A percentile compares a stretch with the other conserved stretches of the same genome.
These are phyloP conservation scores for Erodium maritimum DNA, from an alignment of 345 rosid genomes.

Conservation along the genomic window DNA sequence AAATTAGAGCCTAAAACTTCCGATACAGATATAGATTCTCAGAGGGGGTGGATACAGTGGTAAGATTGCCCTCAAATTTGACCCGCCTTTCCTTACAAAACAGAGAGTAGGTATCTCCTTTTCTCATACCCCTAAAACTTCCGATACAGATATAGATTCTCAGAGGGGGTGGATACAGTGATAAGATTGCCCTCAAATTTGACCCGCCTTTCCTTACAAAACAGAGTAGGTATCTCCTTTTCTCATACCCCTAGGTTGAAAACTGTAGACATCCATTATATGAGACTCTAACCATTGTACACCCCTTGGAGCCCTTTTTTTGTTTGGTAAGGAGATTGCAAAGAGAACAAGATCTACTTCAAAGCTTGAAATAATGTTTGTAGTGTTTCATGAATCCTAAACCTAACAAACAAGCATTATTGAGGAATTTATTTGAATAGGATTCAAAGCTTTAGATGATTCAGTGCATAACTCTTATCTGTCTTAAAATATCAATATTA, in stretches of 20 bases:
- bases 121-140: neutral
- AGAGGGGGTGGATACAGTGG: neutral
- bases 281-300: neutral
- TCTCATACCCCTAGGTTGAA: neutral
- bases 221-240: neutral
- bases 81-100: neutral
- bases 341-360: neutral
- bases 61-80: neutral
- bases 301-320: neutral
- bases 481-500: neutral
- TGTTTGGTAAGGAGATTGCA: neutral
- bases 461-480: neutral
- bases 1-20: too few species aligned
- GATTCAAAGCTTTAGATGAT: neutral
- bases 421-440: neutral
- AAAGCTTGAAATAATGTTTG: neutral
- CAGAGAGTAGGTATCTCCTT: neutral
- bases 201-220: neutral
- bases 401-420: neutral
- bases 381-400: slow-evolving; percentile 3
- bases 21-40: neutral
- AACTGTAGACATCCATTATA: neutral
- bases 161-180: neutral
- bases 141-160: neutral
- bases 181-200: neutral